Evolutionary conservation across 2,329 filamentous ascomycete genomes (phyloP).

Genomic region (Penicillium sp.): DNA sequence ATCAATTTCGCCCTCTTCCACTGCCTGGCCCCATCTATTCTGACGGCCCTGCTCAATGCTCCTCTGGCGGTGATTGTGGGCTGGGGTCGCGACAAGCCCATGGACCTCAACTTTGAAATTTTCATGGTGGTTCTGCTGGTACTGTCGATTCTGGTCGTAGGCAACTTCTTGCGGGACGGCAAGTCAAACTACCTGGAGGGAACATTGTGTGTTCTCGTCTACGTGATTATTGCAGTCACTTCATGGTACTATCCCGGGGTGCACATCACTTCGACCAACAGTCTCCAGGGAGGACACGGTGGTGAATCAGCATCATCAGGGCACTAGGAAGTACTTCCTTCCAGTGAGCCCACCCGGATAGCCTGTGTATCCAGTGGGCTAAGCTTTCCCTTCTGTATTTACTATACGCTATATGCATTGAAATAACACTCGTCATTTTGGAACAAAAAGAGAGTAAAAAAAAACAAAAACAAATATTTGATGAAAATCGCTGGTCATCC

Average conservation of each 20-base stretch:
- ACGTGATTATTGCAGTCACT: slow-evolving; percentile 56
- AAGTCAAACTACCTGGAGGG: slow-evolving; percentile 91
- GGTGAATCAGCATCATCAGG: too few species aligned
- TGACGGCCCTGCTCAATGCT: slow-evolving; percentile 82
- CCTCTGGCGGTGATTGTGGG: slow-evolving; percentile 77
- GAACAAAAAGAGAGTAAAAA: too few species aligned
- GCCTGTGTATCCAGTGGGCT: too few species aligned
- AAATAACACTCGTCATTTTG: too few species aligned
- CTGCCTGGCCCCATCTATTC: slow-evolving; percentile 78
- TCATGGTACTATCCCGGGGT: slow-evolving; percentile 59
- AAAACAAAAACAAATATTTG: too few species aligned
- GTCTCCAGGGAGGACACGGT: slow-evolving; percentile 1
- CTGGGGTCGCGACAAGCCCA: slow-evolving; percentile 65
- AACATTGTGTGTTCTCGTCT: slow-evolving; percentile 63
- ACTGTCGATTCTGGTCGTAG: slow-evolving; percentile 77
- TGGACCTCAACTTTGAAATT: slow-evolving; percentile 79
- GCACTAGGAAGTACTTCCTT: too few species aligned
- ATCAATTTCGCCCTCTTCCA: slow-evolving; percentile 84
- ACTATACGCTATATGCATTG: too few species aligned
- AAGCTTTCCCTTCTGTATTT: too few species aligned
- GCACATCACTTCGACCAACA: slow-evolving; percentile 19
- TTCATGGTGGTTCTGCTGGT: slow-evolving; percentile 81
- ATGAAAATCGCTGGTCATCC: too few species aligned
- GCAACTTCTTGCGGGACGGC: slow-evolving; percentile 78
- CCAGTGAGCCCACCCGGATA: too few species aligned